These are phyloP conservation scores for Taphrina confusa DNA, from an alignment of 1,139 yeast species.

Conservation along the genomic window DNA sequence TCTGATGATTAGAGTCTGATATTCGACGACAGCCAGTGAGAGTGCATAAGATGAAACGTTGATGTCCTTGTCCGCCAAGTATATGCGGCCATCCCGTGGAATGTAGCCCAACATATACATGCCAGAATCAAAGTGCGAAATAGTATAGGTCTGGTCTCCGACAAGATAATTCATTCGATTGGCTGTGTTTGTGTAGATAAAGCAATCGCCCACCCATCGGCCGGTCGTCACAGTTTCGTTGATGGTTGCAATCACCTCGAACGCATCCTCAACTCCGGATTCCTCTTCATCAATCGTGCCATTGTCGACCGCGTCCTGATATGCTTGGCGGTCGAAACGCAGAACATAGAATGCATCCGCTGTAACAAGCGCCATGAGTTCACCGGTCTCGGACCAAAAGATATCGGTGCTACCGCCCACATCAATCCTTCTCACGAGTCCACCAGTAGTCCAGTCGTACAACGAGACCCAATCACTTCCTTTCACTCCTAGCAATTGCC, in stretches of 20 bases:
- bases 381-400: constrained; percentile 93
- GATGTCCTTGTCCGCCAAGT: constrained; percentile 86
- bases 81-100: constrained; percentile 84
- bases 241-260: constrained; percentile 80
- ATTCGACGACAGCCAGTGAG: constrained; percentile 82
- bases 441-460: constrained; percentile 91
- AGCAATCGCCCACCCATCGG: constrained; percentile 96
- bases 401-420: constrained; percentile 68
- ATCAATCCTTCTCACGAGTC: constrained; percentile 76
- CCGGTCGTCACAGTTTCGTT: constrained; percentile 83
- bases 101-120: constrained; percentile 86
- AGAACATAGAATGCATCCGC: constrained; percentile 79
- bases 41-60: constrained; percentile 79
- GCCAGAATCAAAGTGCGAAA: constrained; percentile 89
- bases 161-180: constrained; percentile 91
- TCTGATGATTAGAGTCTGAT: constrained; percentile 91
- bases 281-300: constrained; percentile 64
- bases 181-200: constrained; percentile 80
- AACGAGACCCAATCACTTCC: constrained; percentile 70
- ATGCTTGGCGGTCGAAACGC: constrained; percentile 67
- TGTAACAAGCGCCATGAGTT: constrained; percentile 74
- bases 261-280: constrained; percentile 84
- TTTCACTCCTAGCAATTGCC: constrained; percentile 79
- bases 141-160: constrained; percentile 88
- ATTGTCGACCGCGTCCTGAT: constrained; percentile 62